Conservation (phyloP, 192 early-diverging fungal genomes). For the Funneliformis mosseae region DNA sequence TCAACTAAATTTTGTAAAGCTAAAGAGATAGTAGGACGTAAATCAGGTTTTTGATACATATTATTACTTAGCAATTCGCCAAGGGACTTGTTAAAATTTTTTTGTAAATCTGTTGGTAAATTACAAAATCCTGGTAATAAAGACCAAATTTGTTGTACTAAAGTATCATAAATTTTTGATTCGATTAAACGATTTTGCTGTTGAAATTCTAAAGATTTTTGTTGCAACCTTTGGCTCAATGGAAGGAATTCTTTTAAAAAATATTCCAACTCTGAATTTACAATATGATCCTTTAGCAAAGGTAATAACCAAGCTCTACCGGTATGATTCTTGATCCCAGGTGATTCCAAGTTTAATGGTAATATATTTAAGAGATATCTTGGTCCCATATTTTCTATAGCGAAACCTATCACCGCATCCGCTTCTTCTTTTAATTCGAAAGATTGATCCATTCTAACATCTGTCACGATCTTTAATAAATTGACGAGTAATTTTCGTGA, state of each 20-base stretch:
- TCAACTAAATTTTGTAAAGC: conserved; percentile 69
- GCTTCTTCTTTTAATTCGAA: conserved; percentile 87
- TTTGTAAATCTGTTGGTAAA: conserved; percentile 72
- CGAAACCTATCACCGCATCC: conserved; percentile 78
- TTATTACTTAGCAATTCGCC: conserved; percentile 77
- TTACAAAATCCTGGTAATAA: conserved; percentile 86
- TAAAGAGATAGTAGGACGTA: conserved; percentile 77
- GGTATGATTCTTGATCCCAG: conserved; percentile 48
- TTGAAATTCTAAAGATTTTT: conserved; percentile 61
- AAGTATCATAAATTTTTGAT: conserved; percentile 89
- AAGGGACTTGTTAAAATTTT: conserved; percentile 61
- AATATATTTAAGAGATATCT: conserved; percentile 71
- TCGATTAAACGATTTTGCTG: conserved; percentile 63
- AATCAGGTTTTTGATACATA: conserved; percentile 70
- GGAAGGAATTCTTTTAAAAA: conserved; percentile 76
- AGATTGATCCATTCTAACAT: conserved; percentile 79
- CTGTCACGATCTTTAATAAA: conserved; percentile 64
- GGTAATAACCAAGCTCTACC: conserved; percentile 92
- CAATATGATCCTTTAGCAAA: conserved; percentile 72
- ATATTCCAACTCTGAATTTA: conserved; percentile 72
- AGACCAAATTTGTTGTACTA: conserved; percentile 87
- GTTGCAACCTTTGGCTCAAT: conserved; percentile 70
- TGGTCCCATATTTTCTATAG: conserved; percentile 80
- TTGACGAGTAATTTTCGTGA: conserved; percentile 62
- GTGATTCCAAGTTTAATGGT: conserved; percentile 83